Evolutionary conservation across 345 rosid species (phyloP).

Genomic region (Populus simonii): DNA sequence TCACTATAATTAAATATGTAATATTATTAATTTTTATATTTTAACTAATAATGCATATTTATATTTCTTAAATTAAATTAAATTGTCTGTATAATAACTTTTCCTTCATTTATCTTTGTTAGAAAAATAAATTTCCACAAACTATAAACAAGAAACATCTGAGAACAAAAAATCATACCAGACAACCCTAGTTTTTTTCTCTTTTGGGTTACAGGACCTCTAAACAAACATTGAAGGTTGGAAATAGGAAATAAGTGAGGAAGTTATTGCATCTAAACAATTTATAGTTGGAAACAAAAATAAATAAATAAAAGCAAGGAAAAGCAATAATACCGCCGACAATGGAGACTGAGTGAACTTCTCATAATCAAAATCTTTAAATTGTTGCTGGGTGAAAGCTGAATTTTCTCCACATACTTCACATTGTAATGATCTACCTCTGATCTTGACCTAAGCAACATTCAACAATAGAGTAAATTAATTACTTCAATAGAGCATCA

Average conservation of each 20-base stretch:
- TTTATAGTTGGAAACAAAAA: neutral
- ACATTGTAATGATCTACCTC: conserved; percentile 70
- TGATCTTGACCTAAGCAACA: conserved; percentile 66
- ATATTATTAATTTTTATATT: too few relatives aligned
- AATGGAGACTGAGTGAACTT: conserved; percentile 78
- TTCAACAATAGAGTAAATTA: neutral
- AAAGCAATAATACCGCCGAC: conserved; percentile 38
- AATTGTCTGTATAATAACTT: too few relatives aligned
- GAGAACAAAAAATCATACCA: too few relatives aligned
- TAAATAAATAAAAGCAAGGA: neutral
- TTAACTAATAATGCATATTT: too few relatives aligned
- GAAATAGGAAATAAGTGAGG: neutral
- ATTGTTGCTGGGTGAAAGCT: conserved; percentile 47
- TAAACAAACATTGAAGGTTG: too few relatives aligned
- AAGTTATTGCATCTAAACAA: neutral
- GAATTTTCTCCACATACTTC: conserved; percentile 73
- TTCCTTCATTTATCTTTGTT: too few relatives aligned
- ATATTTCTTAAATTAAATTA: too few relatives aligned
- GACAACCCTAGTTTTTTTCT: too few relatives aligned
- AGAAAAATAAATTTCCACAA: too few relatives aligned
- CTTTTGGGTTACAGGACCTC: too few relatives aligned
- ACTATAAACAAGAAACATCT: too few relatives aligned
- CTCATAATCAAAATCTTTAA: conserved; percentile 78
- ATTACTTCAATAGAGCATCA: neutral
- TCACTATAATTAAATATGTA: too few relatives aligned